Conservation (phyloP, 1,284 basidiomycete genomes). For the Vanrija humicola region DNA sequence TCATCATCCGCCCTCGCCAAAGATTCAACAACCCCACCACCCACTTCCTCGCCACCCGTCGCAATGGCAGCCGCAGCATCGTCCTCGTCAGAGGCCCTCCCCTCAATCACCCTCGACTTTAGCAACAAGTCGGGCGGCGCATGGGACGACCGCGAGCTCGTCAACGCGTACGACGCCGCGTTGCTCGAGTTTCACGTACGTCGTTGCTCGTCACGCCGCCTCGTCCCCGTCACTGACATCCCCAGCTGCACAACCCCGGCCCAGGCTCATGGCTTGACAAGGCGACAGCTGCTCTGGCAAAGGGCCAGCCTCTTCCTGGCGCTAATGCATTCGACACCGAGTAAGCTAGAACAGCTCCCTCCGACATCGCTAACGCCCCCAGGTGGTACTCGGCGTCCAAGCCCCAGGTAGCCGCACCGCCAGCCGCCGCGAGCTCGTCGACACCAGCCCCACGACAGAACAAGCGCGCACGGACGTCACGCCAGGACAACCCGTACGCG, state of each 20-base stretch:
- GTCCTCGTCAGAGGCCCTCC: background rate
- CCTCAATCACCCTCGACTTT: conserved; percentile 4
- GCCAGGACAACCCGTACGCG: conserved; percentile 5
- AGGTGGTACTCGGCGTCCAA: conserved; percentile 19
- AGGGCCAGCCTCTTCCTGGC: conserved; percentile 37
- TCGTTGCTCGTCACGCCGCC: background rate
- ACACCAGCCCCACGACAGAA: background rate
- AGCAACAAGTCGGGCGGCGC: conserved; percentile 14
- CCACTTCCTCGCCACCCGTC: background rate
- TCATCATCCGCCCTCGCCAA: background rate
- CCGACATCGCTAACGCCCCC: background rate
- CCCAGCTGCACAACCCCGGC: conserved; percentile 45
- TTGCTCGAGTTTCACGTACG: conserved; percentile 48
- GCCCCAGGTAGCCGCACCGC: conserved; percentile 6
- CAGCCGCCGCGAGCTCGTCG: background rate
- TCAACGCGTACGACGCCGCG: conserved; percentile 45
- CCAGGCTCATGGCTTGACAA: conserved; percentile 50
- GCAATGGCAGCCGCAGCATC: background rate
- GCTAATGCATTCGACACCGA: conserved; percentile 31
- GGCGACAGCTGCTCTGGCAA: conserved; percentile 41
- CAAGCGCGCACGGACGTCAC: background rate
- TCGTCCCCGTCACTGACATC: background rate
- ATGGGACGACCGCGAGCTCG: conserved; percentile 48
- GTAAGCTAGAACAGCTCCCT: conserved; percentile 20
- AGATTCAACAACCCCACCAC: too few species aligned